These are phyloP conservation scores for Oenanthe javanica DNA, from an alignment of 140 eudicot species.

Conservation along the genomic window DNA sequence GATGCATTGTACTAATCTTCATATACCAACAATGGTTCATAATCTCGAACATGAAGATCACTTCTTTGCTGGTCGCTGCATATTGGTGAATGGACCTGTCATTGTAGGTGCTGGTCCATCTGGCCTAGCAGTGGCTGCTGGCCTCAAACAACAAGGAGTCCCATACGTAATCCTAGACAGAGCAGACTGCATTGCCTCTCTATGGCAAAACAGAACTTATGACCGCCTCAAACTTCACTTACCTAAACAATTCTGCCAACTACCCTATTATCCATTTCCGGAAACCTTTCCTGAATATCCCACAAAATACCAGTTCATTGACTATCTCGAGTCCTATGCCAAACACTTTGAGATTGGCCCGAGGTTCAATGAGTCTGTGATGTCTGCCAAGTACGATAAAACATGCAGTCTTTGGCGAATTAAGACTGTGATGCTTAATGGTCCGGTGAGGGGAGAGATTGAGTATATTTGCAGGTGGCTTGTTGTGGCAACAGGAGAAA, in stretches of 20 bases:
- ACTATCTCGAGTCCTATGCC: constrained; percentile 79
- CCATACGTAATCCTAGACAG: constrained; percentile 82
- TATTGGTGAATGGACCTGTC: constrained; percentile 86
- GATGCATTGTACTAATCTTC: constrained; percentile 37
- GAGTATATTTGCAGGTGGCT: constrained; percentile 96
- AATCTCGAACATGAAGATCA: constrained; percentile 33
- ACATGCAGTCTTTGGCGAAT: constrained; percentile 81
- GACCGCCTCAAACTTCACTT: constrained; percentile 92
- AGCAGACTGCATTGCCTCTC: constrained; percentile 89
- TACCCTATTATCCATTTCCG: constrained; percentile 76
- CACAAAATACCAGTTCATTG: constrained; percentile 60
- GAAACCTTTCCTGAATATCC: constrained; percentile 76
- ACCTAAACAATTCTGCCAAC: constrained; percentile 79
- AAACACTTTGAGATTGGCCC: constrained; percentile 59
- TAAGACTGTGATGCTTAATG: constrained; percentile 22
- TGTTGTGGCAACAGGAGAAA: constrained; percentile 94
- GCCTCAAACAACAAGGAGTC: constrained; percentile 73
- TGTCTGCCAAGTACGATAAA: constrained; percentile 76
- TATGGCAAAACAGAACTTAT: constrained; percentile 87
- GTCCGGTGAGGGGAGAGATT: constrained; percentile 26
- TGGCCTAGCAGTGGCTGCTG: constrained; percentile 87
- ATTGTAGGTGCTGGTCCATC: constrained; percentile 97
- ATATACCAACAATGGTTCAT: constrained; percentile 39
- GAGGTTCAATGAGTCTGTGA: constrained; percentile 71
- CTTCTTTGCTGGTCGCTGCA: constrained; percentile 61